Evolutionary conservation across 2,329 filamentous ascomycete genomes (phyloP), one percentile per base, ranked within the genome.

Genomic region (Aspergillus ruber): DNA sequence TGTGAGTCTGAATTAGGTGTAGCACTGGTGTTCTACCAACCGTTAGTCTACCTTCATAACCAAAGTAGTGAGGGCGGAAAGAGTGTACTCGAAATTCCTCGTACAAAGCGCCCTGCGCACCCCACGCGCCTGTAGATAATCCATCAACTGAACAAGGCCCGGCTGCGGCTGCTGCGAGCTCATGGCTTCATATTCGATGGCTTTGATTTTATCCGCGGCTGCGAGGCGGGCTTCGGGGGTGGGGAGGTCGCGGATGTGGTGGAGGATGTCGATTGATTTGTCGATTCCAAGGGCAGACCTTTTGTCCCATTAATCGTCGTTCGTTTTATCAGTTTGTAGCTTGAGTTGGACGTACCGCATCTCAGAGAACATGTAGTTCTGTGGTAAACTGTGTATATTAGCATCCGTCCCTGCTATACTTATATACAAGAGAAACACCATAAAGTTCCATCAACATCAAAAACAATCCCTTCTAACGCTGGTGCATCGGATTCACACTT

Each of bases 361-460:
- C 63, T 94, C 79, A 17, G 71, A 68, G 70, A 97, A 97, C 91
- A 97, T 98, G 78, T 95, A 88, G 58, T 86, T 93, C 70, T 97
- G 91, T 0, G 91, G 91, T 49, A 90, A 74, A 65, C 90, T 95
- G 13, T 41, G 13, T 10, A 42, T 12, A 49, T 61, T 42, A 59
- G 56, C 43, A 45, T 52, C 23, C 27, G 21, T 45, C 8, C 21
- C 20, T 20, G 21, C 10, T 29, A 44, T 20, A n/a, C 36, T 8
- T n/a, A 41, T 21, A 9, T 15, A 9, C 17, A 18, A 17, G 25
- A 9, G 2, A 42, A 42, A 15, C 15, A 94, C 90, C 86, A 96
- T 50, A 97, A 71, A 20, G 91, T 98, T 3, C 91, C 91, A 68
- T 98, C 91, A 53, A 98, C 88, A 71, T 98, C 91, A 69, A 97